Base-by-base conservation (phyloP, 2,329 filamentous ascomycete genomes). In the Cryphonectria parasitica region DNA sequence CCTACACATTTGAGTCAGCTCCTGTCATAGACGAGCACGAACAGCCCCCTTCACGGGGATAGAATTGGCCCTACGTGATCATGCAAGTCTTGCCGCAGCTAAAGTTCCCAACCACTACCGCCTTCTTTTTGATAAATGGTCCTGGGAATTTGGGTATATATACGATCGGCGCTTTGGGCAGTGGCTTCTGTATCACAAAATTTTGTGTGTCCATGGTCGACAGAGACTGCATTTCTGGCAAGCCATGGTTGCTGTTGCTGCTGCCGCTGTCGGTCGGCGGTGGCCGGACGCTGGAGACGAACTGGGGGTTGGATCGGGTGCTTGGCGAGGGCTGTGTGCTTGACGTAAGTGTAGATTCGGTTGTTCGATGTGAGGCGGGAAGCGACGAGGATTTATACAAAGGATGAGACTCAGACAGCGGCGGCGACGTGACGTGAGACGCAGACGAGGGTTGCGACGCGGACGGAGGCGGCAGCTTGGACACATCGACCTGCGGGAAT, bases 81-180 rank as follows among this genome's bases (percentile, higher is more conserved):
- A 72, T 34, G 45, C 71, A 66, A 31, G 71, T 72, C 66, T 72
- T 72, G 8, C 71, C 71, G 31, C 71, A 72, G 66, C 71, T 72
- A 39, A 72, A 69, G 36, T 71, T 72, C 34, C 71, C 71, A 13
- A 72, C 71, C 19, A 72, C 71, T 10, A 71, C 71, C n/a, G 65
- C 71, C 54, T 72, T 72, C 71, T 71, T 72, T 34, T 67, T 43
- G 36, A 61, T 64, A 13, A 72, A 71, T 1, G 68, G 71, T 4
- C 71, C 71, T 4, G 69, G 66, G 45, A 68, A 72, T 3, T 45
- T 36, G 13, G 71, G 69, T 34, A 72, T 68, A 45, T 68, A 72
- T 10, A 71, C 66, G 17, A 72, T 54, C 6, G 71, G 71, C 41
- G 69, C 61, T 31, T 66, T 62, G n/a, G 71, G 71, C 39, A 72